Percentiles rank a stretch among this genome's conserved stretches.
Evolutionary conservation across 495 filamentous ascomycete species (phyloP).

Genomic region (Penicillium herquei): DNA sequence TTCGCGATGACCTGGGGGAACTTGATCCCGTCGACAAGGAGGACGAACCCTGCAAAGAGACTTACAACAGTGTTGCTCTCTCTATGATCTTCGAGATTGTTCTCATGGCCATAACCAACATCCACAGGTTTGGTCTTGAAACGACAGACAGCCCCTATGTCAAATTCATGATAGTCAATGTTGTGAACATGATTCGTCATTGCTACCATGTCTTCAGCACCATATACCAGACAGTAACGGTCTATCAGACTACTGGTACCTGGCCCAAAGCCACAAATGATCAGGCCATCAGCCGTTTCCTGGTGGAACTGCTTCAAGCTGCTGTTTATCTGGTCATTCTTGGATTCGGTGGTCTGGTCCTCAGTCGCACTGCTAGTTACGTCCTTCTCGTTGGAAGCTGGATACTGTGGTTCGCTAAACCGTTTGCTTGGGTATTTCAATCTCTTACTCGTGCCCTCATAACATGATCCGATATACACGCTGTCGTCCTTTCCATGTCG

Average conservation of each 20-base stretch:
- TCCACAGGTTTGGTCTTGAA: conserved; percentile 24
- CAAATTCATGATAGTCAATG: conserved; percentile 27
- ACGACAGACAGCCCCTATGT: conserved; percentile 26
- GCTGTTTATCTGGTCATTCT: conserved; percentile 38
- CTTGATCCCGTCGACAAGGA: conserved; percentile 15
- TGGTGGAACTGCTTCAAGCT: conserved; percentile 37
- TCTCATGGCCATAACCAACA: conserved; percentile 28
- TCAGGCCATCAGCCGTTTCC: conserved; percentile 29
- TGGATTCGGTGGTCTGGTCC: conserved; percentile 31
- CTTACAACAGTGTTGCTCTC: conserved; percentile 23
- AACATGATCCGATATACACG: background rate
- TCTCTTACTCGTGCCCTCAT: conserved; percentile 27
- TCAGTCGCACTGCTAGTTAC: conserved; percentile 35
- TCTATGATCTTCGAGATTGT: conserved; percentile 34
- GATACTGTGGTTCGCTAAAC: conserved; percentile 43
- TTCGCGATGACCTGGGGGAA: conserved; percentile 20
- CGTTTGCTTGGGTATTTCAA: conserved; percentile 38
- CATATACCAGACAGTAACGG: conserved; percentile 24
- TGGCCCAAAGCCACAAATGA: conserved; percentile 33
- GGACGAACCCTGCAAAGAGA: conserved; percentile 8
- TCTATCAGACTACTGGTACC: conserved; percentile 34
- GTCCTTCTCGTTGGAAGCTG: conserved; percentile 38
- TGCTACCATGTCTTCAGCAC: conserved; percentile 36
- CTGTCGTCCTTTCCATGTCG: background rate
- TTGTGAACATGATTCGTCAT: conserved; percentile 37